Base-by-base conservation (phyloP, 202 grass and related monocot species). In the Thinopyrum obtusiflorum region DNA sequence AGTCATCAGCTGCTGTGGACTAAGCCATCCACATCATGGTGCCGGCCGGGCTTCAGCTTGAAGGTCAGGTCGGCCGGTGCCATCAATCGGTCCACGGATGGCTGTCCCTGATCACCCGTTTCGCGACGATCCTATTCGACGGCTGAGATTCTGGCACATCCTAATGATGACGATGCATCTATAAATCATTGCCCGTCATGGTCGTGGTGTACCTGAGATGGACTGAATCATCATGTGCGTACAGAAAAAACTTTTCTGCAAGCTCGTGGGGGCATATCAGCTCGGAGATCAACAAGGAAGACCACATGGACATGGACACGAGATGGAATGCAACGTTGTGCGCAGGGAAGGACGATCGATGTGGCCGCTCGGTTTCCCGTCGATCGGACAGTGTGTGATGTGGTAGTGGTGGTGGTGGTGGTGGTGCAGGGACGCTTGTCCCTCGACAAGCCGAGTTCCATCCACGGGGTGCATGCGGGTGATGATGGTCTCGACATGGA, bases 181-280 rank as follows among this genome's bases (percentile, higher is more conserved):
- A 33, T 1, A 77, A 26, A 82, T 87, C 79, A 77, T 76, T 82
- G 18, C 71, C 47, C 64, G 12, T 13, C 25, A 79, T 82, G 79
- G 70, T 1, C 39, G 61, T 21, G 4, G 23, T 2, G 44, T n/a
- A 42, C 36, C 47, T 79, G 44, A 28, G 37, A 35, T 80, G 51
- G 55, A 60, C 4, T 6, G 5, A 82, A 82, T 17, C 61, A 76
- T 82, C 79, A 82, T 46, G 46, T 9, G 70, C 69, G 77, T 46
- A 68, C 53, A 57, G 70, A 76, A 68, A 68, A 65, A 87, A 42
- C 24, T 59, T 81, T 66, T 57, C 31, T 6, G 35, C 40, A 75
- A 4, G 40, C 0, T 17, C 31, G 23, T 53, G 55, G 29, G 67
- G 69, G 32, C 13, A 49, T 49, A 5, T 49, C 9, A 40, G 60